phyloP scores from a whole-genome alignment of 306 rosid genomes.

The Boehmeria nivea region DNA sequence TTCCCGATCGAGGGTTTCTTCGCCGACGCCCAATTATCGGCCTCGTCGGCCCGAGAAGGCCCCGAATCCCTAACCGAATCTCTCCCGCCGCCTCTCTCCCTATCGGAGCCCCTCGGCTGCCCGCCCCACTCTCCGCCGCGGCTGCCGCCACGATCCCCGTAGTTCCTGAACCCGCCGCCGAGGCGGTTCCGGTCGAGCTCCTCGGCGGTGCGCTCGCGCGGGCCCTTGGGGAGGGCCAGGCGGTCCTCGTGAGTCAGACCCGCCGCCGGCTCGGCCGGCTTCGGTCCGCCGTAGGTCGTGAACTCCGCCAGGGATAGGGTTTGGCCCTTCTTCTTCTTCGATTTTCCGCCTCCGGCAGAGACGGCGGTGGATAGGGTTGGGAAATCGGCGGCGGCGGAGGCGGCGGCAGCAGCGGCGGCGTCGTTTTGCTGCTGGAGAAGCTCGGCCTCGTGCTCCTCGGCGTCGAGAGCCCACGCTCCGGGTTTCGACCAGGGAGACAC shows the following conservation, averaged over 20 bases:
- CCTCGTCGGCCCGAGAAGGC: conserved; percentile 84
- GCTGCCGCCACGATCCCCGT: conserved; percentile 34
- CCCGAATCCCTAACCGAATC: conserved; percentile 50
- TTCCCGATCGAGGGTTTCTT: conserved; percentile 47
- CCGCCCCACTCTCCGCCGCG: conserved; percentile 61
- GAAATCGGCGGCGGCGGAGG: conserved; percentile 44
- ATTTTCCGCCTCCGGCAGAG: conserved; percentile 32
- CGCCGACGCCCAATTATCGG: conserved; percentile 71
- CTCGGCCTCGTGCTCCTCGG: conserved; percentile 70
- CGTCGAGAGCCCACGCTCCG: conserved; percentile 92
- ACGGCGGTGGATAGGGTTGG: conserved; percentile 88
- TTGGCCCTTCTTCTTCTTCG: conserved; percentile 86
- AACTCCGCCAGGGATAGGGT: conserved; percentile 57
- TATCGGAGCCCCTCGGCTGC: conserved; percentile 66
- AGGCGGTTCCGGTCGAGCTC: conserved; percentile 55
- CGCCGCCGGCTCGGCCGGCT: conserved; percentile 23
- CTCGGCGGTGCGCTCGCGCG: conserved; percentile 84
- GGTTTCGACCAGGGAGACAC: conserved; percentile 86
- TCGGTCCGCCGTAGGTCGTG: conserved; percentile 38
- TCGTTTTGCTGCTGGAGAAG: conserved; percentile 46
- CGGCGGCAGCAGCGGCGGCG: too few species aligned
- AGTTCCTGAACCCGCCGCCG: conserved; percentile 60
- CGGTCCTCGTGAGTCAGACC: conserved; percentile 40
- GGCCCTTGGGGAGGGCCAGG: conserved; percentile 66
- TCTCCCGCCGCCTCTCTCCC: conserved; percentile 37